phyloP scores from a whole-genome alignment of 495 filamentous ascomycete species.

The Usnea hakonensis region DNA sequence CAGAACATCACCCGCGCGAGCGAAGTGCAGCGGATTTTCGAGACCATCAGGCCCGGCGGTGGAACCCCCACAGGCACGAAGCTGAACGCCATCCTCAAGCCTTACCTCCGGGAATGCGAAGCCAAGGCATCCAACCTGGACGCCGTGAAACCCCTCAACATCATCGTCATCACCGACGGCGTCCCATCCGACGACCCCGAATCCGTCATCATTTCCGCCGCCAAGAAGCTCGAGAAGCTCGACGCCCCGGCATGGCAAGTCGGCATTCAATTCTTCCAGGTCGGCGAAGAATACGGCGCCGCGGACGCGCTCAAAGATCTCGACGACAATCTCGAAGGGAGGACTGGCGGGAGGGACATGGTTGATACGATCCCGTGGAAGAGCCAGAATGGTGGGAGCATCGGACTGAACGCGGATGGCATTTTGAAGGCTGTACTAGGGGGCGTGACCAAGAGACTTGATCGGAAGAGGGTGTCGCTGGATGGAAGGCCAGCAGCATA shows the following conservation, averaged over 20 bases:
- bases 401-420: constrained; percentile 51
- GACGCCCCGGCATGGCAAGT: constrained; percentile 77
- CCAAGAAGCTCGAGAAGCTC: constrained; percentile 61
- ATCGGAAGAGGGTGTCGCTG: constrained; percentile 19
- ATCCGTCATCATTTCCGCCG: constrained; percentile 56
- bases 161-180: constrained; percentile 92
- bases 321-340: constrained; percentile 63
- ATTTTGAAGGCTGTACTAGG: constrained; percentile 70
- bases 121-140: constrained; percentile 38
- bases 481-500: constrained; percentile 3
- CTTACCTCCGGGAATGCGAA: constrained; percentile 50
- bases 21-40: constrained; percentile 60
- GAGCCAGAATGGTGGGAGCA: constrained; percentile 28
- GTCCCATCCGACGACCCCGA: constrained; percentile 77
- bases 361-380: constrained; percentile 85
- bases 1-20: constrained; percentile 46
- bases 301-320: constrained; percentile 58
- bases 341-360: constrained; percentile 64
- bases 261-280: constrained; percentile 95
- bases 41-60: constrained; percentile 51
- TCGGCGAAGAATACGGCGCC: constrained; percentile 66
- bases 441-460: constrained; percentile 14
- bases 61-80: constrained; percentile 70
- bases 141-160: constrained; percentile 73
- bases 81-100: constrained; percentile 63